phyloP scores from a whole-genome alignment of 2,329 filamentous ascomycete species.

The Penicillium nordicum region DNA sequence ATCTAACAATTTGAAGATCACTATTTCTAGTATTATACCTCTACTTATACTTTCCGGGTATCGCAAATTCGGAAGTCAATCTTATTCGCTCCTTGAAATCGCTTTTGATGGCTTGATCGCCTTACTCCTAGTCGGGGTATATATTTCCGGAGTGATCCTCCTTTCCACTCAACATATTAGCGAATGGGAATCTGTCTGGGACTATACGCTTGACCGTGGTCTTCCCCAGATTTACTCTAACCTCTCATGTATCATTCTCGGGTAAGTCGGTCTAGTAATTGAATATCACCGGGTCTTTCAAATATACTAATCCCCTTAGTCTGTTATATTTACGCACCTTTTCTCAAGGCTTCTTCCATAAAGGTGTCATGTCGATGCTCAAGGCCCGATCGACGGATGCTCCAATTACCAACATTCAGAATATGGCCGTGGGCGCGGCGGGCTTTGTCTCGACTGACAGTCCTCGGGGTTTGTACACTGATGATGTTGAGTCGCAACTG shows the following conservation, averaged over 20 bases:
- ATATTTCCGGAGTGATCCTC: not conserved
- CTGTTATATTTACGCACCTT: not conserved
- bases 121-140: not conserved
- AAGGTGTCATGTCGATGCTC: not conserved
- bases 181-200: not conserved
- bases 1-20: not conserved
- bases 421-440: not conserved
- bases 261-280: not conserved
- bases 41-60: not conserved
- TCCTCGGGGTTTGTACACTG: not conserved
- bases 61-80: not conserved
- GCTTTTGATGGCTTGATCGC: not conserved
- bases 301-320: not conserved
- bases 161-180: not conserved
- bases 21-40: not conserved
- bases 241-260: not conserved
- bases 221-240: slow-evolving; percentile 2
- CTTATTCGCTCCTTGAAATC: not conserved
- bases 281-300: not conserved
- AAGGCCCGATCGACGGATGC: not conserved
- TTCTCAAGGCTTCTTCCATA: not conserved
- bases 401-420: not conserved
- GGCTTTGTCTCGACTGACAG: not conserved
- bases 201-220: not conserved
- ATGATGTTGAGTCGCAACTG: not conserved